phyloP scores from a whole-genome alignment of 345 rosid species.

The Lumnitzera racemosa region DNA sequence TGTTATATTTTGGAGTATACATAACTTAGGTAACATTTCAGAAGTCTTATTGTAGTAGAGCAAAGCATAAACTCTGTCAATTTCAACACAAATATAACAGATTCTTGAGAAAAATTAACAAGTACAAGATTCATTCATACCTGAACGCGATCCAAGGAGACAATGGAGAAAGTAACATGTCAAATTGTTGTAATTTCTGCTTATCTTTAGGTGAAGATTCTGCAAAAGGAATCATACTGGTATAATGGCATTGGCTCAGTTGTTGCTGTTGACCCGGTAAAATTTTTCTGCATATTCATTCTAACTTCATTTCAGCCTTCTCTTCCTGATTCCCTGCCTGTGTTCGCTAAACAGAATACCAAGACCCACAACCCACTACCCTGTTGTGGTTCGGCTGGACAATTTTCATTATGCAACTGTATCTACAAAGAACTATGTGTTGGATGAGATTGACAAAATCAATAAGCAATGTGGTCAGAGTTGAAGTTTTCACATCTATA shows the following conservation, averaged over 20 bases:
- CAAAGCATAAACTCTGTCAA: too few species aligned
- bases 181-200: not conserved
- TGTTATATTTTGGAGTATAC: too few species aligned
- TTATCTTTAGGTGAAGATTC: conserved; percentile 68
- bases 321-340: not conserved
- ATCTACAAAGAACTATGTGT: conserved; percentile 88
- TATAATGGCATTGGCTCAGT: conserved; percentile 74
- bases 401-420: conserved; percentile 89
- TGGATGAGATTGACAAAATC: conserved; percentile 81
- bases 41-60: too few species aligned
- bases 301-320: not conserved
- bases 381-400: conserved; percentile 86
- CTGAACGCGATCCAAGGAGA: too few species aligned
- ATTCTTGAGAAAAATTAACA: too few species aligned
- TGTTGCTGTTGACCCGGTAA: conserved; percentile 84
- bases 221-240: conserved; percentile 90
- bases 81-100: too few species aligned
- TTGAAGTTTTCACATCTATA: not conserved
- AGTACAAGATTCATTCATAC: too few species aligned
- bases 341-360: conserved; percentile 51
- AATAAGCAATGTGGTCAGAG: conserved; percentile 21
- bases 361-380: conserved; percentile 61
- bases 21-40: too few species aligned
- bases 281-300: not conserved
- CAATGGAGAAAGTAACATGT: not conserved